Percentiles rank a stretch among this genome's conserved stretches.
phyloP scores from a whole-genome alignment of 2,329 filamentous ascomycete species.

The Teratosphaeria nubilosa region DNA sequence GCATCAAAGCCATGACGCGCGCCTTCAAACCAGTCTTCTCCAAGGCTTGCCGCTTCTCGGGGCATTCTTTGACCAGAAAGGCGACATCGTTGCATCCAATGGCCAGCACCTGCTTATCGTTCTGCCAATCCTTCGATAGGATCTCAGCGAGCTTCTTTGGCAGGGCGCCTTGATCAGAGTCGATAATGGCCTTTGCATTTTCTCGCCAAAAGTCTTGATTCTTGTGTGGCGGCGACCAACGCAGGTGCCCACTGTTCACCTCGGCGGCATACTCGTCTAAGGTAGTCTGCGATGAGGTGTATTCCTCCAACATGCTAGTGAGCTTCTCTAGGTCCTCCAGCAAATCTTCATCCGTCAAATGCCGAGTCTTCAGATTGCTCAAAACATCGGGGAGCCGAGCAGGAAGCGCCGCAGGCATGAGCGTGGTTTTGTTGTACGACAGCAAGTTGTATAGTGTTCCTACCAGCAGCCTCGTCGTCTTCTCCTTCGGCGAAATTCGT shows the following conservation, averaged over 20 bases:
- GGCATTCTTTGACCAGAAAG: conserved; percentile 78
- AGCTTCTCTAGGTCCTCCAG: conserved; percentile 40
- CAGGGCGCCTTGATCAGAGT: conserved; percentile 69
- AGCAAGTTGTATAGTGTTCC: conserved; percentile 86
- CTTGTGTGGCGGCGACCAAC: conserved; percentile 87
- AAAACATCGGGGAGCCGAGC: conserved; percentile 63
- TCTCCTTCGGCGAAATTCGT: conserved; percentile 89
- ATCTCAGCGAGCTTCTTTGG: conserved; percentile 78
- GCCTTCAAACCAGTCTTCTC: conserved; percentile 80
- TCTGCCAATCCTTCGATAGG: conserved; percentile 71
- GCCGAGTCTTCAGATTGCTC: conserved; percentile 44
- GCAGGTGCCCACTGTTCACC: conserved; percentile 73
- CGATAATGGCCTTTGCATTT: conserved; percentile 77
- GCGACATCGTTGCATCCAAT: conserved; percentile 91
- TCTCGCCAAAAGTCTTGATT: conserved; percentile 84
- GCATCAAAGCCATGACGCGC: conserved; percentile 88
- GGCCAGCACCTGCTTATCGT: conserved; percentile 74
- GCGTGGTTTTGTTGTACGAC: conserved; percentile 54
- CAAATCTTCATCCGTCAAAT: conserved; percentile 43
- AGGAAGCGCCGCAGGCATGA: conserved; percentile 76
- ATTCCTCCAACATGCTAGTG: conserved; percentile 67
- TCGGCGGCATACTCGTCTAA: conserved; percentile 68
- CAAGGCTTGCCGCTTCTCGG: conserved; percentile 67
- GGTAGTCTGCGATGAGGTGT: conserved; percentile 59
- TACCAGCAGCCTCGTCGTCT: conserved; percentile 84